Evolutionary conservation across 1,284 basidiomycete genomes (phyloP).

Genomic region (Ganoderma sp.): DNA sequence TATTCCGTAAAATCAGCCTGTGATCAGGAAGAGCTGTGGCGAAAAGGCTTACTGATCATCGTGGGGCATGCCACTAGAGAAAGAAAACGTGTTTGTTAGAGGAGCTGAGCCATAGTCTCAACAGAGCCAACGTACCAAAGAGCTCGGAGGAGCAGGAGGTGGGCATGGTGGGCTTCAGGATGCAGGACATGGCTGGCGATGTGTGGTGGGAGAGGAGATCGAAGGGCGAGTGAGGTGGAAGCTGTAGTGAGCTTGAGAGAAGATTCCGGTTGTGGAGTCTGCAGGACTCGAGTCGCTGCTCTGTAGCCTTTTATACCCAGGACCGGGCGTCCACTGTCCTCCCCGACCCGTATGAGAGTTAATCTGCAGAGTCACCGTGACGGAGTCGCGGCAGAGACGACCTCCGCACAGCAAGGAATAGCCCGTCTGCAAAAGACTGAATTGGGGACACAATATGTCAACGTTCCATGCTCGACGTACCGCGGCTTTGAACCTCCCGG

Average conservation of each 20-base stretch:
- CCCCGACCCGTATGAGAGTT: no score
- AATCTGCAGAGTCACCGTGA: no score
- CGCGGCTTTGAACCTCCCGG: not conserved
- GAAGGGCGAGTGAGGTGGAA: not conserved
- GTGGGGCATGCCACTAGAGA: not conserved
- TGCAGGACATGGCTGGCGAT: not conserved
- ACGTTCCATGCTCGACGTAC: not conserved
- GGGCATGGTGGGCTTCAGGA: slow-evolving; percentile 6
- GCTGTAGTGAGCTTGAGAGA: not conserved
- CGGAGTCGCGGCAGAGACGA: not conserved
- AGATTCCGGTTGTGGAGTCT: slow-evolving; percentile 1
- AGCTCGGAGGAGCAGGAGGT: slow-evolving; percentile 1
- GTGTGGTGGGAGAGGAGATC: no score
- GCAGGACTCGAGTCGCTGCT: not conserved
- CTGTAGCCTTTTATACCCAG: not conserved
- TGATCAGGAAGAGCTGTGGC: not conserved
- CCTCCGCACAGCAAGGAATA: not conserved
- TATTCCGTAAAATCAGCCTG: not conserved
- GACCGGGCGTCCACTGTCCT: not conserved
- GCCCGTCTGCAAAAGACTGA: not conserved
- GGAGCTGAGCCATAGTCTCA: no score
- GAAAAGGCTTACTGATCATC: not conserved
- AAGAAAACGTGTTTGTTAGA: not conserved
- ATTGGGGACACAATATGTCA: not conserved
- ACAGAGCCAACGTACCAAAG: not conserved